A percentile compares a stretch with the other conserved stretches of the same genome.
phyloP scores from a whole-genome alignment of 164 flowering plant species.

The Liquidambar formosana region DNA sequence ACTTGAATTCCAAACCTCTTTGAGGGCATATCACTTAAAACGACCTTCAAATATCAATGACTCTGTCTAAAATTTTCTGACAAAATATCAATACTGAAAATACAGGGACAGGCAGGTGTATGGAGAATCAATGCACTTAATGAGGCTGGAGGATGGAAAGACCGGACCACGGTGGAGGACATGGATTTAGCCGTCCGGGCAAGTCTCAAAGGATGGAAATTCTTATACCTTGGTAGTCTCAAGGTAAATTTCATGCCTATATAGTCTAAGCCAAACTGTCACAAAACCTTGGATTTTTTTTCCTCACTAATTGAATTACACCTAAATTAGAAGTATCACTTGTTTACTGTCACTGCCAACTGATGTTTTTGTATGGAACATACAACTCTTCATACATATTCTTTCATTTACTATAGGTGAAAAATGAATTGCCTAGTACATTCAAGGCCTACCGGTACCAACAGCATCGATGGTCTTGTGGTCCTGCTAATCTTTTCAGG shows the following conservation, averaged over 20 bases:
- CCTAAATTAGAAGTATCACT: too few relatives aligned
- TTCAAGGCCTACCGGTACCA: slow-evolving; percentile 66
- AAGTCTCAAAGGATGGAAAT: slow-evolving; percentile 72
- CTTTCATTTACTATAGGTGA: slow-evolving; percentile 36
- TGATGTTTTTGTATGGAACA: too few relatives aligned
- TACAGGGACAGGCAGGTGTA: slow-evolving; percentile 65
- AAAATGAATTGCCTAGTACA: slow-evolving; percentile 69
- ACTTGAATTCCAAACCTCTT: too few relatives aligned
- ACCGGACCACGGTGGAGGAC: slow-evolving; percentile 65
- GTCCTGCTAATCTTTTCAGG: slow-evolving; percentile 67
- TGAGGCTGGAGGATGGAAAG: slow-evolving; percentile 77
- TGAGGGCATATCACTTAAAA: too few relatives aligned
- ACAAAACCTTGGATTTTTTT: too few relatives aligned
- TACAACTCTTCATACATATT: too few relatives aligned
- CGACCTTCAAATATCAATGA: too few relatives aligned
- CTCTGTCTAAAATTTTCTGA: too few relatives aligned
- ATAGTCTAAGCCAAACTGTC: too few relatives aligned
- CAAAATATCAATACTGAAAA: too few relatives aligned
- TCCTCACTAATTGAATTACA: too few relatives aligned
- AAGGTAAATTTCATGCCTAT: slow-evolving; percentile 29
- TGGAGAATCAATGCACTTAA: slow-evolving; percentile 59
- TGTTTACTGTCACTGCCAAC: too few relatives aligned
- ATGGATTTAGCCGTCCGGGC: slow-evolving; percentile 73
- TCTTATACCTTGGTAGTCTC: slow-evolving; percentile 40
- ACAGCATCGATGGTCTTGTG: slow-evolving; percentile 73